These are phyloP conservation scores for Sporothrix euskadiensis DNA, from an alignment of 2,329 filamentous ascomycete species.

Conservation along the genomic window DNA sequence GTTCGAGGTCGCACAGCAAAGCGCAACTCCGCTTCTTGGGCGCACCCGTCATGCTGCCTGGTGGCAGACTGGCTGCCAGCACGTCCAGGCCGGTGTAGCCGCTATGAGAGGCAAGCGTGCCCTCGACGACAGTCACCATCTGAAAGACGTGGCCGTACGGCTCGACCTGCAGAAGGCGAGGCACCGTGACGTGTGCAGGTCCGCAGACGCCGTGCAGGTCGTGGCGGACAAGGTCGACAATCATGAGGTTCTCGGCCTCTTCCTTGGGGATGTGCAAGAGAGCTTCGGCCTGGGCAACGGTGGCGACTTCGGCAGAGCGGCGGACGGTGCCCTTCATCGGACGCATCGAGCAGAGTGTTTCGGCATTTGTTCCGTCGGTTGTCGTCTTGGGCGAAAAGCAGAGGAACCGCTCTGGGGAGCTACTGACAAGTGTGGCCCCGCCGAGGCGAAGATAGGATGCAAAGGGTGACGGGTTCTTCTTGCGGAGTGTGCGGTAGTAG, in stretches of 20 bases:
- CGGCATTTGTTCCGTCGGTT: neutral
- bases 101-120: slow-evolving; percentile 47
- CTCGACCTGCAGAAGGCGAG: slow-evolving; percentile 80
- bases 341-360: slow-evolving; percentile 68
- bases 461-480: slow-evolving; percentile 78
- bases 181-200: slow-evolving; percentile 69
- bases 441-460: slow-evolving; percentile 77
- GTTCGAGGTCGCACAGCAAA: slow-evolving; percentile 71
- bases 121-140: slow-evolving; percentile 86
- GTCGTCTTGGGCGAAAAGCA: neutral
- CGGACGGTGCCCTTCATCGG: slow-evolving; percentile 98
- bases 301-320: slow-evolving; percentile 66
- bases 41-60: slow-evolving; percentile 94
- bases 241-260: slow-evolving; percentile 95
- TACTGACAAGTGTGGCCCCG: slow-evolving; percentile 70
- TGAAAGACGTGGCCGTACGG: slow-evolving; percentile 90
- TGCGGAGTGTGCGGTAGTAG: slow-evolving; percentile 69
- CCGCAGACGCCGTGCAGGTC: slow-evolving; percentile 86
- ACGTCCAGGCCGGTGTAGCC: slow-evolving; percentile 69
- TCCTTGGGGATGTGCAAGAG: slow-evolving; percentile 83
- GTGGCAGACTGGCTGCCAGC: slow-evolving; percentile 74
- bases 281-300: slow-evolving; percentile 67
- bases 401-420: slow-evolving; percentile 88
- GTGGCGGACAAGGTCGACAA: slow-evolving; percentile 93
- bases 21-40: slow-evolving; percentile 93